These are phyloP conservation scores for Vitis hybrid DNA, from an alignment of 177 flowering plant genomes.

Conservation along the genomic window DNA sequence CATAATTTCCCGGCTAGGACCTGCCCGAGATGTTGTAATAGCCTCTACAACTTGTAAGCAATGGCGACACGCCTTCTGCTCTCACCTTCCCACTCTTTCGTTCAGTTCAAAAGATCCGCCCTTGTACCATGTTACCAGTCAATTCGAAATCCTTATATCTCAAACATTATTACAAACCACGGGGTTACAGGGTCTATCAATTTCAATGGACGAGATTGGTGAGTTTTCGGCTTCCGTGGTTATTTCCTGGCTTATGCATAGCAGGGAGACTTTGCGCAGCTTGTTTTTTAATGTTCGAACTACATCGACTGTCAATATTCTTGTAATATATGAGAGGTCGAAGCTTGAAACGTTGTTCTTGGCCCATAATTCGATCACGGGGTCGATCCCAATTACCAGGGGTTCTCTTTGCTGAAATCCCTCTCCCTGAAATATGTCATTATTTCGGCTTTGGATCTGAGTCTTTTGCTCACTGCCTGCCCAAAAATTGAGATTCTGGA, in stretches of 20 bases:
- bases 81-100: slow-evolving; percentile 71
- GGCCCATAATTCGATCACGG: slow-evolving; percentile 55
- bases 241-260: slow-evolving; percentile 95
- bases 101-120: slow-evolving; percentile 84
- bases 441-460: slow-evolving; percentile 83
- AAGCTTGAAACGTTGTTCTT: slow-evolving; percentile 55
- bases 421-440: slow-evolving; percentile 72
- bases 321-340: slow-evolving; percentile 79
- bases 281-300: slow-evolving; percentile 74
- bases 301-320: slow-evolving; percentile 64
- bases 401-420: slow-evolving; percentile 67
- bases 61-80: slow-evolving; percentile 82
- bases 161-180: slow-evolving; percentile 68
- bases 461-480: slow-evolving; percentile 75
- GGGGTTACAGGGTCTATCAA: slow-evolving; percentile 67
- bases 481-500: slow-evolving; percentile 66
- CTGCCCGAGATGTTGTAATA: slow-evolving; percentile 88
- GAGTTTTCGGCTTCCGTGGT: slow-evolving; percentile 88
- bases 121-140: slow-evolving; percentile 52
- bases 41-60: slow-evolving; percentile 85
- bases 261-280: slow-evolving; percentile 66
- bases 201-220: slow-evolving; percentile 80
- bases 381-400: slow-evolving; percentile 79
- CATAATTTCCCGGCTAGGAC: slow-evolving; percentile 74
- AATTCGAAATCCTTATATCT: slow-evolving; percentile 73